Conservation (phyloP, 768 basidiomycete genomes). For the Floccularia luteovirens region DNA sequence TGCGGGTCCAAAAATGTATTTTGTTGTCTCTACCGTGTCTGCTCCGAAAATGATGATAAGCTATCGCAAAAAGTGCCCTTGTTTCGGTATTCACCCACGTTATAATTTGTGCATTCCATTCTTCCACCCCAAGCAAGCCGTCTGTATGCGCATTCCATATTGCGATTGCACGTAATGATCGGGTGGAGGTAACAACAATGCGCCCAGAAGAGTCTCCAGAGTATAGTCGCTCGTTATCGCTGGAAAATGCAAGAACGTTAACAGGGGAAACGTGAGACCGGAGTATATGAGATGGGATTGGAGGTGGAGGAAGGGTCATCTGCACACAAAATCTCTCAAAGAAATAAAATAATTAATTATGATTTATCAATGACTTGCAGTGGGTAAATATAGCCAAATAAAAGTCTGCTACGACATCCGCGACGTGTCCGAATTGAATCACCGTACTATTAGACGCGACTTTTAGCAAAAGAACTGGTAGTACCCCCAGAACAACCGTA, state of each 20-base stretch:
- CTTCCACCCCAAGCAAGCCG: constrained; percentile 71
- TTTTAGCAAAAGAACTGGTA: not conserved
- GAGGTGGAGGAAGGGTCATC: constrained; percentile 24
- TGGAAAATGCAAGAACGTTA: constrained; percentile 52
- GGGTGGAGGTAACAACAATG: constrained; percentile 72
- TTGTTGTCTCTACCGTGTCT: constrained; percentile 88
- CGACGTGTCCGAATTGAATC: not conserved
- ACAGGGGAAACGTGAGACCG: constrained; percentile 66
- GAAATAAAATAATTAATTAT: not conserved
- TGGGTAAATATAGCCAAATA: no score
- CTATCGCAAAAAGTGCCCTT: no score
- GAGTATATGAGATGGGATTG: constrained; percentile 66
- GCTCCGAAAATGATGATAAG: constrained; percentile 3
- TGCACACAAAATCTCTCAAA: constrained; percentile 3
- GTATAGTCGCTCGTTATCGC: constrained; percentile 74
- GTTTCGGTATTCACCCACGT: constrained; percentile 55
- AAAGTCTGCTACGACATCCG: no score
- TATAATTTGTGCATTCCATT: constrained; percentile 58
- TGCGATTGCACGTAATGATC: constrained; percentile 63
- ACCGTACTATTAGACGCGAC: not conserved
- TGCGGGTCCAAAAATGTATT: constrained; percentile 63
- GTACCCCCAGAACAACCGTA: not conserved
- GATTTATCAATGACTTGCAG: no score
- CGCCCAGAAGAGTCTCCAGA: constrained; percentile 79
- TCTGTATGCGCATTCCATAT: constrained; percentile 78